Base-by-base conservation (phyloP, 1,284 basidiomycete genomes). In the Irpex sp. region DNA sequence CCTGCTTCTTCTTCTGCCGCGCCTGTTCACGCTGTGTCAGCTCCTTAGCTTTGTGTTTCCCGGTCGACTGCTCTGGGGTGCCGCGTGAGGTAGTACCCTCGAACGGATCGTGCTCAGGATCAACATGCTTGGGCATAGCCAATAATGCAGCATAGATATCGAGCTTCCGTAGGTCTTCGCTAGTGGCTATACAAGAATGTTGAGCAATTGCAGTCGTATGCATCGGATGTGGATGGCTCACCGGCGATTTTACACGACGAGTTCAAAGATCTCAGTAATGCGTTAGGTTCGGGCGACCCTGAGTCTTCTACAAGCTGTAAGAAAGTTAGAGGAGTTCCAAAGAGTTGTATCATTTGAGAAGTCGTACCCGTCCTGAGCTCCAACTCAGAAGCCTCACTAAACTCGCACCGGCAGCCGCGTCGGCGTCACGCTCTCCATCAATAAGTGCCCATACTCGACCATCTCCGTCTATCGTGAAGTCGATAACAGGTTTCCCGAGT, bases 41-140 rank as follows among this genome's bases (percentile, higher is more conserved):
- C 59, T 66, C 63, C 60, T 60, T 61, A 64, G 53, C 62, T 58
- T 42, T 64, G 56, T 14, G 52, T 21, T 54, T 54, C 10, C 52
- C 52, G 12, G 14, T 58, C 48, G 61, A 59, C 8, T 23, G 56
- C 54, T 62, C 59, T 33, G 45, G 36, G 45, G 52, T 42, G 14
- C 8, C 52, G 37, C 33, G 58, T 37, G 19, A 49, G 62, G 21
- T 39, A 56, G 19, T 42, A 61, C 33, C 53, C 48, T 62, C 6
- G 54, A 42, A 36, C n/a, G 73, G 74, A 58, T 80, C 78, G 62
- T 78, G 77, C 52, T 78, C 77, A 2, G 67, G 75, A 35, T 83
- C 80, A 21, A 75, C 72, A 64, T 81, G 79, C 69, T 92, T 92
- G 0, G 90, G 90, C 66, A 91, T 74, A 14, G 81, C 76, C 0